phyloP scores from a whole-genome alignment of 805 yeast genomes.

The Wickerhamiella allomyrinae region DNA sequence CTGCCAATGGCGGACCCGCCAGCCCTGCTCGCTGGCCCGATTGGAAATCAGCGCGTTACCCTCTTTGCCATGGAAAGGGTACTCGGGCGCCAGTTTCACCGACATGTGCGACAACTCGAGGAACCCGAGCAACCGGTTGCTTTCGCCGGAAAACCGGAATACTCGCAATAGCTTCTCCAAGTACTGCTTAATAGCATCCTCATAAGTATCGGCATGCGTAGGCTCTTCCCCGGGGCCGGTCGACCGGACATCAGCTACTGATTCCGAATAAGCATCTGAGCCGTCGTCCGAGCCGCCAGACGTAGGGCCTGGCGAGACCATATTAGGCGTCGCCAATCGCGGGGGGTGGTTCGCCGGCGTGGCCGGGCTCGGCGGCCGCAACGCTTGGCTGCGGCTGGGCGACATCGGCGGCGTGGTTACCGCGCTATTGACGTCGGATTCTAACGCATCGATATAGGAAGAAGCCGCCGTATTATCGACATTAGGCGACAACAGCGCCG shows the following conservation, averaged over 20 bases:
- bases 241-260: neutral
- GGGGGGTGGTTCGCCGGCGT: neutral
- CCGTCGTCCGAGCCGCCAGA: neutral
- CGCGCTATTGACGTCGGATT: neutral
- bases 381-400: neutral
- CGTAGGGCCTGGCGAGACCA: neutral
- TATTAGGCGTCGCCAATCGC: neutral
- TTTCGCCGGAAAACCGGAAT: slow-evolving; percentile 61
- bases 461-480: neutral
- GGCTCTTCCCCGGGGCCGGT: neutral
- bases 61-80: slow-evolving; percentile 73
- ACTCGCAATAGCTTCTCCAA: slow-evolving; percentile 44
- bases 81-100: slow-evolving; percentile 66
- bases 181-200: slow-evolving; percentile 43
- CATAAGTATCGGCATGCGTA: slow-evolving; percentile 4
- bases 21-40: slow-evolving; percentile 78
- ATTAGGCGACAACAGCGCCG: neutral
- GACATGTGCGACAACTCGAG: slow-evolving; percentile 84
- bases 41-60: slow-evolving; percentile 72
- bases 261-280: neutral
- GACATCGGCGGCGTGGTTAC: neutral
- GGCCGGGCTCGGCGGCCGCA: neutral
- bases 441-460: neutral
- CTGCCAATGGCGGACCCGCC: slow-evolving; percentile 85
- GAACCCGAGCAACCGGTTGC: slow-evolving; percentile 71